phyloP scores from a whole-genome alignment of 2,329 filamentous ascomycete species.

The Exophiala dermatitidis region DNA sequence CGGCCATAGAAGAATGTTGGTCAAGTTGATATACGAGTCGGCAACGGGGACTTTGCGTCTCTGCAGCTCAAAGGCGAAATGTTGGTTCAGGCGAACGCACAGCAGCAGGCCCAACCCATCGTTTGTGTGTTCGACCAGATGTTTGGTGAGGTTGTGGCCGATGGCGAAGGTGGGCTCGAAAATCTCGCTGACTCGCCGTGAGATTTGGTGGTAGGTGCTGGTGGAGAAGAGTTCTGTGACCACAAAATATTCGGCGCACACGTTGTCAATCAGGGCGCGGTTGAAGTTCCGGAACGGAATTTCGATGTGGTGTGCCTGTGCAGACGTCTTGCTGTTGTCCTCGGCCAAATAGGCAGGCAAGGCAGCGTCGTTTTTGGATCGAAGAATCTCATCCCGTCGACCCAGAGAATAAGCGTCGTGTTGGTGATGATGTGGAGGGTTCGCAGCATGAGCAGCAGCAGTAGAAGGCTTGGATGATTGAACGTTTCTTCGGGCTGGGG shows the following conservation, averaged over 20 bases:
- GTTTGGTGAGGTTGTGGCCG: constrained; percentile 68
- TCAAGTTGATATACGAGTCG: constrained; percentile 88
- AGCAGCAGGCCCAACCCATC: constrained; percentile 82
- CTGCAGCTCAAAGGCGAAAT: constrained; percentile 89
- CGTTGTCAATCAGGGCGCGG: constrained; percentile 85
- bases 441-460: not conserved
- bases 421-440: constrained; percentile 23
- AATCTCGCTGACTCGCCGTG: constrained; percentile 75
- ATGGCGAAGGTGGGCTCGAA: constrained; percentile 86
- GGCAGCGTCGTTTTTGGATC: constrained; percentile 63
- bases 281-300: constrained; percentile 91
- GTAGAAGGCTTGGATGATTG: constrained; percentile 35
- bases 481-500: constrained; percentile 51
- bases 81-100: constrained; percentile 89
- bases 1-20: constrained; percentile 94
- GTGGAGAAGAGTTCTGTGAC: constrained; percentile 83
- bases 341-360: constrained; percentile 84
- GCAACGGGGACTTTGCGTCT: constrained; percentile 80
- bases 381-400: constrained; percentile 74
- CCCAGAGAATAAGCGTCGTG: constrained; percentile 89
- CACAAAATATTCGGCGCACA: constrained; percentile 90
- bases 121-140: constrained; percentile 66
- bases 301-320: constrained; percentile 70
- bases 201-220: constrained; percentile 63
- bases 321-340: constrained; percentile 60